Base-by-base conservation (phyloP, 768 basidiomycete species). In the Hygrocybe punicea region DNA sequence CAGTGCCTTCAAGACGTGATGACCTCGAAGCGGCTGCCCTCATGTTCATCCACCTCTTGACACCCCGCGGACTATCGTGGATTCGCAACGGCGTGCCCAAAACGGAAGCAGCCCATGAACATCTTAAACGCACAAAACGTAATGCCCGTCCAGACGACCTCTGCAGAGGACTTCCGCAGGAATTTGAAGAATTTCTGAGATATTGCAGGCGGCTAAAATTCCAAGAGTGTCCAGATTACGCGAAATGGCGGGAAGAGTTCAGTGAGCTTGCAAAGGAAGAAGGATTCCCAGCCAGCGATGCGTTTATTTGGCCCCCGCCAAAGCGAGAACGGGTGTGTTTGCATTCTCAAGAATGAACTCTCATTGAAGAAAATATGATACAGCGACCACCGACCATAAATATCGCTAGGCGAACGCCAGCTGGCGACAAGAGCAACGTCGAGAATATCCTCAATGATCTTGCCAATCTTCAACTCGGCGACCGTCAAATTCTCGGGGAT, bases 41-140 rank as follows among this genome's bases (percentile, higher is more conserved):
- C 46, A 87, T 91, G 87, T 76, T 91, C 53, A 87, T 91, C 54
- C 89, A 91, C 65, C 77, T 91, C 23, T 76, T 91, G 44, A 91
- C 85, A 6, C 88, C 89, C 2, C 80, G 83, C 14, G 89, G 89
- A 8, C 80, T 91, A 21, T 71, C 81, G 16, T 91, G 89, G 89
- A 91, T 87, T 39, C 80, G 89, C 21, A 86, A 87, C 58, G 89
- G 89, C n/a, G 81, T 91, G 13, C 89, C 89, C 7, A 87, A 86
- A 62, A 84, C 84, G 6, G 80, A 84, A 19, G 77, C 74, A 16
- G 83, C 83, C 9, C 88, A 90, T 68, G 74, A 79, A 25, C 77
- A 75, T 3, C 71, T 91, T 14, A 89, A 84, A 53, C 77, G 76
- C n/a, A 83, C 81, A 57, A 91, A 91, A 67, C 75, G 76, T 42